A percentile compares a stretch with the other conserved stretches of the same genome.
Conservation (phyloP, 2,329 filamentous ascomycete genomes). For the Alternaria sp. region DNA sequence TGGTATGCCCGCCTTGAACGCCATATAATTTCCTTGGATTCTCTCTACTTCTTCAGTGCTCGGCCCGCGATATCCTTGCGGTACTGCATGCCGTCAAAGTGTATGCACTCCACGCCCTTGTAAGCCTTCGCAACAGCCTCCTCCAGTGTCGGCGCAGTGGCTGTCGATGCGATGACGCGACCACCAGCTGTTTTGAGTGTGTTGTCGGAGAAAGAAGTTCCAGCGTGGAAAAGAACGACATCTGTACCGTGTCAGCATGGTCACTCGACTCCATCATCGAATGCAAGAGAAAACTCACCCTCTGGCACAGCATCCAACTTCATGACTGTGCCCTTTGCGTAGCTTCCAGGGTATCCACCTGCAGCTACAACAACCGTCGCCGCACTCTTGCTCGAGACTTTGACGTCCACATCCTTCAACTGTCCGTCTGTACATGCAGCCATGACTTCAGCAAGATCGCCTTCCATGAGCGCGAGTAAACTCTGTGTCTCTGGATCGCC, state of each 20-base stretch:
- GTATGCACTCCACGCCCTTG: conserved; percentile 77
- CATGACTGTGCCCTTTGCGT: conserved; percentile 79
- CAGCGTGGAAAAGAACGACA: conserved; percentile 88
- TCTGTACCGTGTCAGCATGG: conserved; percentile 50
- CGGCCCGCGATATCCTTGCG: conserved; percentile 84
- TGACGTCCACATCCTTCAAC: conserved; percentile 74
- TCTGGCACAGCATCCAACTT: conserved; percentile 62
- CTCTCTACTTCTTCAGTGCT: conserved; percentile 50
- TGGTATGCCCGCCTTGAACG: conserved; percentile 9
- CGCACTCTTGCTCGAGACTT: conserved; percentile 75
- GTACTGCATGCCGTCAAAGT: conserved; percentile 90
- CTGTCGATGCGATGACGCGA: conserved; percentile 91
- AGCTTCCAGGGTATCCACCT: conserved; percentile 84
- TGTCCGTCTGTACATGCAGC: conserved; percentile 81
- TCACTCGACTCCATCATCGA: conserved; percentile 40
- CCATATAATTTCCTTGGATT: neutral
- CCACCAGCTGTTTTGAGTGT: conserved; percentile 82
- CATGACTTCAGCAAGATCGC: conserved; percentile 89
- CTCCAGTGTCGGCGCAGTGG: conserved; percentile 77
- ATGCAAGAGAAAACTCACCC: conserved; percentile 54
- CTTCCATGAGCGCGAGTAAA: conserved; percentile 81
- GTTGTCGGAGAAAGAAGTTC: conserved; percentile 71
- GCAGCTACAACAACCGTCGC: conserved; percentile 95
- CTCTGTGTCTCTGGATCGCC: conserved; percentile 94
- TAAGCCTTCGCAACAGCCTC: conserved; percentile 91